Evolutionary conservation across 768 basidiomycete species (phyloP), one percentile per base, ranked within the genome.

Genomic region (Coprinopsis sp.): DNA sequence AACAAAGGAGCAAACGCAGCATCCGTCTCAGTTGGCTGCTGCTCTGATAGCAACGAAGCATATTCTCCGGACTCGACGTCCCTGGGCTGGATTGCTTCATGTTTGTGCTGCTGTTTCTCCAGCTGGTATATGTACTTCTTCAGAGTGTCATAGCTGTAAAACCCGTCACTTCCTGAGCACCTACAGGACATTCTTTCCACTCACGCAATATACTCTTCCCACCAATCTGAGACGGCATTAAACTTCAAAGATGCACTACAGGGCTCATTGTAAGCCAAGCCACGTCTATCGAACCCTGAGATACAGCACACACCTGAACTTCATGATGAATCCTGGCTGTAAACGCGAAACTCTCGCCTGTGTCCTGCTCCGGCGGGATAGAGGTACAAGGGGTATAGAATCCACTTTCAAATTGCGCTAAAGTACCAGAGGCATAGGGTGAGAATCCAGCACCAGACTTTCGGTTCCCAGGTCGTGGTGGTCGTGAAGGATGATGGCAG

Each of bases 161-260:
- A n/a, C n/a, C n/a, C n/a, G n/a, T n/a, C n/a, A n/a, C n/a, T n/a
- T n/a, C n/a, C 46, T 33, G 37, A 12, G n/a, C 14, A 19, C 44
- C 41, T 22, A 19, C 30, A 50, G 23, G 46, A 31, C 30, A 34
- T 19, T 12, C 22, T 16, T 23, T 10, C 12, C 25, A 77, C 87
- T 51, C 56, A 91, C 82, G 85, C 79, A 36, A 94, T 89, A 61
- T 94, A 94, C 40, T 91, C 84, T 51, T 91, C 87, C 84, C 86
- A 88, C 91, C 91, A 93, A 41, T 94, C 91, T 0, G 90, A 73
- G 21, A 92, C 86, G 2, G 90, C 87, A 55, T 94, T 94, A 67
- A 93, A 93, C 63, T 91, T 89, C 58, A 93, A 76, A 7, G 89
- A 87, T 25, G 87, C 87, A 57, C 87, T 89, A 45, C 1, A 46